These are phyloP conservation scores for Rutstroemia sp. DNA, from an alignment of 2,329 filamentous ascomycete genomes.

Conservation along the genomic window DNA sequence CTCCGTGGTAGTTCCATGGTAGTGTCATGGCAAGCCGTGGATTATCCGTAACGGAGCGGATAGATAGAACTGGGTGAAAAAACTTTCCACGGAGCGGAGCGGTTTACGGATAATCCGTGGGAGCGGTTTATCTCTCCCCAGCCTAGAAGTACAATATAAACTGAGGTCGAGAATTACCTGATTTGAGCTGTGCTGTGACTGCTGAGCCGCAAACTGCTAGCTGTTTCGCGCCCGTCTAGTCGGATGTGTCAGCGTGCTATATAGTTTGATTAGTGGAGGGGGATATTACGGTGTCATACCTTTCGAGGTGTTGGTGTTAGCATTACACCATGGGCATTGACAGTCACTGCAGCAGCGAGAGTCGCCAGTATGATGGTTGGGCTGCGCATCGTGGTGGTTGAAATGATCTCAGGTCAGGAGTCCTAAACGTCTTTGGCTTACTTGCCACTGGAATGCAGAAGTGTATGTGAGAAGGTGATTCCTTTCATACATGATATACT, in stretches of 20 bases:
- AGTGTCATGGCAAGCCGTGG: no score
- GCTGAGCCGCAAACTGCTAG: background rate
- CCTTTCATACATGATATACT: no score
- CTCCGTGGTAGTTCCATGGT: no score
- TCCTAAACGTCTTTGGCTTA: background rate
- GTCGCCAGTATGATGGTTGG: background rate
- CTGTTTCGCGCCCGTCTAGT: background rate
- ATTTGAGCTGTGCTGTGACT: background rate
- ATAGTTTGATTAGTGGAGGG: background rate
- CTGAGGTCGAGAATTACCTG: background rate
- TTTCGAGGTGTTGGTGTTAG: background rate
- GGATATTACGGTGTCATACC: background rate
- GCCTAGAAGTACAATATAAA: background rate
- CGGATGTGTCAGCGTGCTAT: background rate
- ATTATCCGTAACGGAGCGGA: no score
- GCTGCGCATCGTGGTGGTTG: background rate
- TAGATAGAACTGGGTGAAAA: no score
- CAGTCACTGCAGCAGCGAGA: background rate
- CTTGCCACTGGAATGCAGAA: no score
- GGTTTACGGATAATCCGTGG: no score
- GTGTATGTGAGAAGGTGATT: no score
- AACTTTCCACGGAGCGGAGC: no score
- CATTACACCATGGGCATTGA: background rate
- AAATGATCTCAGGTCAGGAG: background rate
- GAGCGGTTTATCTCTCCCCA: no score